Conservation (phyloP, 2,329 filamentous ascomycete species). For the Xylaria sp. region DNA sequence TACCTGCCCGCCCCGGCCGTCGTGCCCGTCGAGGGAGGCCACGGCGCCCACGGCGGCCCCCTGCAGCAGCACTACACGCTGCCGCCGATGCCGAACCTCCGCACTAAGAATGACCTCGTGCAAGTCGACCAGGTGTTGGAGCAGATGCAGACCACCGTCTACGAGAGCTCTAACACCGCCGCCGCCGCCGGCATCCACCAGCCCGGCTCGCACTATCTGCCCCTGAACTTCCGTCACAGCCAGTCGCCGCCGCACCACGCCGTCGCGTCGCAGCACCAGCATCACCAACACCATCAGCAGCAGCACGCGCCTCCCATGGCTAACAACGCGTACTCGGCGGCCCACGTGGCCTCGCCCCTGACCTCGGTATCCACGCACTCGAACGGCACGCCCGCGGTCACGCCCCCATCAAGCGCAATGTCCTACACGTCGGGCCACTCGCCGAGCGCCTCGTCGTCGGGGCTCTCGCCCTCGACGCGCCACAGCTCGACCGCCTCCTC, state of each 20-base stretch:
- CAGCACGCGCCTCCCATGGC: slow-evolving; percentile 40
- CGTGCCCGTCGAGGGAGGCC: slow-evolving; percentile 59
- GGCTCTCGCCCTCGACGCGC: slow-evolving; percentile 68
- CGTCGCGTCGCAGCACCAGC: too few species aligned
- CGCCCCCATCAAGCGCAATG: slow-evolving; percentile 73
- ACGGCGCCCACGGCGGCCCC: slow-evolving; percentile 56
- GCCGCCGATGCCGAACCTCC: slow-evolving; percentile 81
- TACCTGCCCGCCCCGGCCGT: slow-evolving; percentile 58
- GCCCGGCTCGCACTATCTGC: slow-evolving; percentile 66
- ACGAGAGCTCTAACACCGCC: slow-evolving; percentile 85
- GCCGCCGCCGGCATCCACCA: slow-evolving; percentile 78
- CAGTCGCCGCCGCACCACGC: slow-evolving; percentile 50
- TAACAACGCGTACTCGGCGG: slow-evolving; percentile 48
- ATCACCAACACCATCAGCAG: too few species aligned
- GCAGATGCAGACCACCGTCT: slow-evolving; percentile 94
- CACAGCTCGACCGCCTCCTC: slow-evolving; percentile 62
- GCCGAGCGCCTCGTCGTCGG: slow-evolving; percentile 70
- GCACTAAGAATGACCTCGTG: slow-evolving; percentile 90
- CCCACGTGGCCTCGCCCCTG: slow-evolving; percentile 64
- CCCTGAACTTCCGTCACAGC: slow-evolving; percentile 60
- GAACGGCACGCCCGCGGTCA: slow-evolving; percentile 72
- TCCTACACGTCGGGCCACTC: slow-evolving; percentile 81
- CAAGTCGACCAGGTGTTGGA: slow-evolving; percentile 95
- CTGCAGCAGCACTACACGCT: slow-evolving; percentile 83
- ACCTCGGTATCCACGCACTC: slow-evolving; percentile 58